Evolutionary conservation across 192 early-diverging fungal species (phyloP), one percentile per base, ranked within the genome.

Genomic region (Podila epicladia): DNA sequence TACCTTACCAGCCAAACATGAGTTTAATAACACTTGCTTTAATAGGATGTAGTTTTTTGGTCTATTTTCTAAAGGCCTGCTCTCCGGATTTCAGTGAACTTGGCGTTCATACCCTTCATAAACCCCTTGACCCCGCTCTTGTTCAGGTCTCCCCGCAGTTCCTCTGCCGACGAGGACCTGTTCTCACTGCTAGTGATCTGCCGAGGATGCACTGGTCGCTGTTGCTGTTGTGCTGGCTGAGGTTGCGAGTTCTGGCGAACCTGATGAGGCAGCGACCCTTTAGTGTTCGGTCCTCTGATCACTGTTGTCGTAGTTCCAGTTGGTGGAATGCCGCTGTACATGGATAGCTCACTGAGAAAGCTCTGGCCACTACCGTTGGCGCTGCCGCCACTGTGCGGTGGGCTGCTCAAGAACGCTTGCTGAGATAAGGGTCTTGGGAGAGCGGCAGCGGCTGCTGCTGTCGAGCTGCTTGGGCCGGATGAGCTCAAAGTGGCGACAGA

Each of bases 81-180:
- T 49, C 51, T 65, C n/a, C 64, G 64, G 12, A 65, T 65, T 22
- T 65, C 64, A 24, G 64, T 65, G 24, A 65, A 28, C 37, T 65
- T 65, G 64, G 64, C 64, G 48, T 65, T 65, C 45, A 65, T 50
- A 12, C 64, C 64, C 28, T 41, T 35, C 22, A 65, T 41, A 65
- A 65, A 65, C 4, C 22, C 20, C 48, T 50, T 65, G 24, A 65
- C 64, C 4, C 64, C 37, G 19, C 37, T 26, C n/a, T 22, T 37
- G 22, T 50, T 65, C 8, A 28, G 24, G 48, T 65, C 48, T 13
- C 11, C 48, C 0, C 62, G 9, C 64, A 65, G 13, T 31, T 65
- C 64, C 64, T 65, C 64, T 17, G 64, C 64, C 9, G 64, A 65
- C 0, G 24, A 41, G 19, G 64, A 65, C 19, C 64, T 11, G 17